These are phyloP conservation scores for Chrysanthemum makinoi DNA, from an alignment of 129 eudicot species.

Conservation along the genomic window DNA sequence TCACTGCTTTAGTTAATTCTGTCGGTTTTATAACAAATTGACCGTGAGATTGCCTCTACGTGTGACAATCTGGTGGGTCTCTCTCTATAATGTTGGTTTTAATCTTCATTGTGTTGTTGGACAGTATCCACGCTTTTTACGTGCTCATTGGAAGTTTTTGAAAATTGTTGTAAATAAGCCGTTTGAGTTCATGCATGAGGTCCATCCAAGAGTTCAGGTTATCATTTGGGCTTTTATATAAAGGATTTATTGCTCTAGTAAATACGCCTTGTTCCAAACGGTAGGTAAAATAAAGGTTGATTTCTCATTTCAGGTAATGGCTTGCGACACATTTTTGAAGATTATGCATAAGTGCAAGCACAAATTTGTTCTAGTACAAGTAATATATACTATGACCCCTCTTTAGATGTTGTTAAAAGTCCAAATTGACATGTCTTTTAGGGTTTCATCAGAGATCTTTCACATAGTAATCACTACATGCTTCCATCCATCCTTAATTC, in stretches of 20 bases:
- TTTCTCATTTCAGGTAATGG: constrained; percentile 73
- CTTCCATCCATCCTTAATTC: too few relatives aligned
- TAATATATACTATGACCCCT: constrained; percentile 1
- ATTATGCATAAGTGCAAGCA: constrained; percentile 98
- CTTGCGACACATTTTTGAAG: constrained; percentile 95
- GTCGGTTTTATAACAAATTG: too few relatives aligned
- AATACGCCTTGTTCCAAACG: background rate
- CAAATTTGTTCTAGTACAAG: constrained; percentile 91
- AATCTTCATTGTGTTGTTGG: constrained; percentile 71
- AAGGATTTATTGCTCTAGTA: background rate
- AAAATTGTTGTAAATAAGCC: constrained; percentile 93
- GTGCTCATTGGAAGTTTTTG: constrained; percentile 98
- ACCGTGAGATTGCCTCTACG: background rate
- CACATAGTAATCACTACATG: too few relatives aligned
- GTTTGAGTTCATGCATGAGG: constrained; percentile 98
- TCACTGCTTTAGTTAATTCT: background rate
- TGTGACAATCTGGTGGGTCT: background rate
- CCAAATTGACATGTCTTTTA: too few relatives aligned
- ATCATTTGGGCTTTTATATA: background rate
- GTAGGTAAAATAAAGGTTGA: background rate
- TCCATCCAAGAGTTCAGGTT: constrained; percentile 99
- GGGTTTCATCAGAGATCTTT: too few relatives aligned
- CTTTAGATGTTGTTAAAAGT: too few relatives aligned
- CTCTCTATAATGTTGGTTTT: background rate
- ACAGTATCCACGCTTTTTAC: constrained; percentile 90